A percentile compares a stretch with the other conserved stretches of the same genome.
Evolutionary conservation across 1,139 yeast species (phyloP).

Genomic region (Zygosaccharomyces pseudobailii): DNA sequence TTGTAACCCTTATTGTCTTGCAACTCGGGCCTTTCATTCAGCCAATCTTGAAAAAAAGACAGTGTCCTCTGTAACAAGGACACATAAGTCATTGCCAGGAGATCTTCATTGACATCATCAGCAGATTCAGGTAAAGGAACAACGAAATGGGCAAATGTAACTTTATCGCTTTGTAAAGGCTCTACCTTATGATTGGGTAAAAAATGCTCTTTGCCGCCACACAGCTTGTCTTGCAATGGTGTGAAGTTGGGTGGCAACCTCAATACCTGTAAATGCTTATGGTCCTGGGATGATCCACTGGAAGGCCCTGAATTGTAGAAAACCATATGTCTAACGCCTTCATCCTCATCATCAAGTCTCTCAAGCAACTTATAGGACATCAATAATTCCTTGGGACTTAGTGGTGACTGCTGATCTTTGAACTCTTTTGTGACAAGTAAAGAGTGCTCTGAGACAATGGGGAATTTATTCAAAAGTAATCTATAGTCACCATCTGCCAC

Average conservation of each 20-base stretch:
- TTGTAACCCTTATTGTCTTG: slow-evolving; percentile 53
- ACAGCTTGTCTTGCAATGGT: slow-evolving; percentile 57
- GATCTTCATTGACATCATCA: slow-evolving; percentile 44
- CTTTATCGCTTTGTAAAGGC: slow-evolving; percentile 55
- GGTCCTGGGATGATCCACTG: slow-evolving; percentile 92
- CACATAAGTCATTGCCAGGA: slow-evolving; percentile 58
- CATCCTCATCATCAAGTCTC: slow-evolving; percentile 34
- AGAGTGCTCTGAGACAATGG: slow-evolving; percentile 74
- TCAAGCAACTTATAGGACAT: slow-evolving; percentile 53
- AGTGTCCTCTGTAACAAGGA: slow-evolving; percentile 67
- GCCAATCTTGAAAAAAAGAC: slow-evolving; percentile 54
- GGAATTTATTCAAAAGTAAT: slow-evolving; percentile 77
- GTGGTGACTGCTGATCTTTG: slow-evolving; percentile 65
- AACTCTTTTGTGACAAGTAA: slow-evolving; percentile 71
- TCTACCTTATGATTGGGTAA: slow-evolving; percentile 50
- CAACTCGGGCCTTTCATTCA: slow-evolving; percentile 35
- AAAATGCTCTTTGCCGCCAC: slow-evolving; percentile 44
- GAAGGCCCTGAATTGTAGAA: slow-evolving; percentile 85
- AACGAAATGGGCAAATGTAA: slow-evolving; percentile 81
- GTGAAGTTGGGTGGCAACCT: slow-evolving; percentile 56
- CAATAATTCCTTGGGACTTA: slow-evolving; percentile 61
- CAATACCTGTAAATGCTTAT: slow-evolving; percentile 86
- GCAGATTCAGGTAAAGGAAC: slow-evolving; percentile 55
- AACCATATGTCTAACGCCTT: slow-evolving; percentile 51
- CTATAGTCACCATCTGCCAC: slow-evolving; percentile 47